These are phyloP conservation scores for Pestalotiopsis sp. DNA, from an alignment of 2,329 filamentous ascomycete species.

Conservation along the genomic window DNA sequence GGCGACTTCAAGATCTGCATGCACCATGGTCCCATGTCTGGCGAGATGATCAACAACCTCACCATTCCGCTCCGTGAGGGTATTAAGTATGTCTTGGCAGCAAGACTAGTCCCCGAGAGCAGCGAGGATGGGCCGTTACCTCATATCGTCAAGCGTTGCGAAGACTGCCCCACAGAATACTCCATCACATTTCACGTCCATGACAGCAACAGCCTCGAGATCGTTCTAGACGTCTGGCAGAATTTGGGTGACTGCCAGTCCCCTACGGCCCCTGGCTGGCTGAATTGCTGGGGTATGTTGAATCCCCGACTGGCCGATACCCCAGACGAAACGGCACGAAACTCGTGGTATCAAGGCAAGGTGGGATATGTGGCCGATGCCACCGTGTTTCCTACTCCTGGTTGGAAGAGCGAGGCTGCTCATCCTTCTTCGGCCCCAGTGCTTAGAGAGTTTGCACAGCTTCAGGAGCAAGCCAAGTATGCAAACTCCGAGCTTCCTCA, in stretches of 20 bases:
- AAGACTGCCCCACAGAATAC: conserved; percentile 17
- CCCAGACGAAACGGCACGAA: not conserved
- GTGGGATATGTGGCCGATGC: conserved; percentile 13
- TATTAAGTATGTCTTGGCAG: conserved; percentile 10
- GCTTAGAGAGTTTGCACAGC: conserved; percentile 2
- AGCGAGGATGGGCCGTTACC: conserved; percentile 1
- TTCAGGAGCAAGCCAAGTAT: not conserved
- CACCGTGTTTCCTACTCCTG: conserved; percentile 7
- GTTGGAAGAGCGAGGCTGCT: conserved; percentile 10
- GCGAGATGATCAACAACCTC: conserved; percentile 18
- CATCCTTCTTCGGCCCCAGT: conserved; percentile 12
- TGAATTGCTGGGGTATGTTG: conserved; percentile 17
- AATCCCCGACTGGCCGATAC: conserved; percentile 12
- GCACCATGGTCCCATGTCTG: conserved; percentile 8
- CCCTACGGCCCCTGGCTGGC: conserved; percentile 15
- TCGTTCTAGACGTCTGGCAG: conserved; percentile 18
- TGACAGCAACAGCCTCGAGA: conserved; percentile 14
- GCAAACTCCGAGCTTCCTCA: too few relatives aligned
- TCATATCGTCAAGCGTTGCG: conserved; percentile 15
- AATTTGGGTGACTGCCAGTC: conserved; percentile 14
- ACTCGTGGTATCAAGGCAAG: conserved; percentile 1
- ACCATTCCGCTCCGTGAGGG: conserved; percentile 11
- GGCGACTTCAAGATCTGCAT: conserved; percentile 18
- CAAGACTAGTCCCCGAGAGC: not conserved
- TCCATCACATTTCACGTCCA: conserved; percentile 16